These are phyloP conservation scores for Chaetoscypha palmicola DNA, from an alignment of 2,329 filamentous ascomycete species.

Conservation along the genomic window DNA sequence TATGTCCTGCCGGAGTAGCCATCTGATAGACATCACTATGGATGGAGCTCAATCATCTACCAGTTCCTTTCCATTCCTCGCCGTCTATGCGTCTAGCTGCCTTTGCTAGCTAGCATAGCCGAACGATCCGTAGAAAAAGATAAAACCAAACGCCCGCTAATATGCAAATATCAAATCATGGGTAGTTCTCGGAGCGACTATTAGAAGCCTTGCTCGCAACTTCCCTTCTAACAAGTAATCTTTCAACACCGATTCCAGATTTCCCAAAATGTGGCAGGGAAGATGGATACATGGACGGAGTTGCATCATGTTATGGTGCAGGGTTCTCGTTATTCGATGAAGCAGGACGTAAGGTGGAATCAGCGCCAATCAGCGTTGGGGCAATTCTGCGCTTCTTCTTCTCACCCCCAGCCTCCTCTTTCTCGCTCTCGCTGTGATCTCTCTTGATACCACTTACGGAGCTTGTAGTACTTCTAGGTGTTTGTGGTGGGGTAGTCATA, in stretches of 20 bases:
- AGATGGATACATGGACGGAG: background rate
- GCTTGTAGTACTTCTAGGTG: slow-evolving; percentile 58
- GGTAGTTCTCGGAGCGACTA: no score
- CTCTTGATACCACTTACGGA: slow-evolving; percentile 50
- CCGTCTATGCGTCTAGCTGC: no score
- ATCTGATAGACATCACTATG: no score
- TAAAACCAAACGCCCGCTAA: background rate
- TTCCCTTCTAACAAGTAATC: background rate
- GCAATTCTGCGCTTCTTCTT: slow-evolving; percentile 66
- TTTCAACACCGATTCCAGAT: background rate
- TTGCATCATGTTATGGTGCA: background rate
- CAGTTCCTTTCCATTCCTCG: no score
- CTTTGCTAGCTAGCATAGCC: no score
- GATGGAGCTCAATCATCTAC: no score
- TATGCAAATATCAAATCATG: no score
- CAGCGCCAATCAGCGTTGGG: slow-evolving; percentile 48
- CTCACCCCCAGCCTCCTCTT: slow-evolving; percentile 45
- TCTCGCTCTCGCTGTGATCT: slow-evolving; percentile 44
- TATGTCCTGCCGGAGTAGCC: no score
- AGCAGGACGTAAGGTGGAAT: background rate
- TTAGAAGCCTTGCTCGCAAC: no score
- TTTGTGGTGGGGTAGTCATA: slow-evolving; percentile 85
- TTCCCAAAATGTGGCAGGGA: background rate
- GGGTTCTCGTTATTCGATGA: background rate
- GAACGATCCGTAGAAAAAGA: no score